Conservation (phyloP, 352 stramenopile species). For the Halophytophthora polymorphica region DNA sequence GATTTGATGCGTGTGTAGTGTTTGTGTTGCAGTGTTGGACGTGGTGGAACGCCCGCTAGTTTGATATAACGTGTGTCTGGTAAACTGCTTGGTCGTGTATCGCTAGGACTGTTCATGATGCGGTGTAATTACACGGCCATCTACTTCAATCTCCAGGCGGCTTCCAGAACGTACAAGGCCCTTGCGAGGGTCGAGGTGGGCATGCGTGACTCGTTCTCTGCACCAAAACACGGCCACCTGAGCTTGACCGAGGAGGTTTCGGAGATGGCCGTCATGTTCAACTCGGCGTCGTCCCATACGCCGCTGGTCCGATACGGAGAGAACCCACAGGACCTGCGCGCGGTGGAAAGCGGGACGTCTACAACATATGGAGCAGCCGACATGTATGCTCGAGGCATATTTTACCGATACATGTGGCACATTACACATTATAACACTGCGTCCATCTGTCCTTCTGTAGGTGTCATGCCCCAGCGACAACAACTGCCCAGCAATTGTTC, state of each 20-base stretch:
- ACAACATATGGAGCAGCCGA: constrained; percentile 56
- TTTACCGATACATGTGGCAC: background rate
- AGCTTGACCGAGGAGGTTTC: constrained; percentile 46
- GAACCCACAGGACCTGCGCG: constrained; percentile 18
- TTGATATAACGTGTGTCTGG: background rate
- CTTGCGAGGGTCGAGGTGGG: constrained; percentile 33
- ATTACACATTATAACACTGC: background rate
- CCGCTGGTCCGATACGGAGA: constrained; percentile 44
- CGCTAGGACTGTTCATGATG: constrained; percentile 56
- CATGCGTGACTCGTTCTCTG: constrained; percentile 50
- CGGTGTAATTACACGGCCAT: constrained; percentile 60
- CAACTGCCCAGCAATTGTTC: constrained; percentile 35
- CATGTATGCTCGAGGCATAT: constrained; percentile 29
- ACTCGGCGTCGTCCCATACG: constrained; percentile 48
- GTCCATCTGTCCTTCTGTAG: constrained; percentile 17
- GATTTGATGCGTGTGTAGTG: background rate
- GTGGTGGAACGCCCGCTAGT: too few relatives aligned
- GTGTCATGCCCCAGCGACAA: constrained; percentile 56
- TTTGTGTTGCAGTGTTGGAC: background rate
- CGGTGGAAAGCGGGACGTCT: constrained; percentile 30
- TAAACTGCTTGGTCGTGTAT: background rate
- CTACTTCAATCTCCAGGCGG: constrained; percentile 48
- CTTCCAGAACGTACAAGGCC: constrained; percentile 13
- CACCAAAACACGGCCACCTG: constrained; percentile 72
- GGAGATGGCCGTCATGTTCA: constrained; percentile 73